Conservation (phyloP, 1,139 yeast genomes). For the Saccharomycopsis phalli region DNA sequence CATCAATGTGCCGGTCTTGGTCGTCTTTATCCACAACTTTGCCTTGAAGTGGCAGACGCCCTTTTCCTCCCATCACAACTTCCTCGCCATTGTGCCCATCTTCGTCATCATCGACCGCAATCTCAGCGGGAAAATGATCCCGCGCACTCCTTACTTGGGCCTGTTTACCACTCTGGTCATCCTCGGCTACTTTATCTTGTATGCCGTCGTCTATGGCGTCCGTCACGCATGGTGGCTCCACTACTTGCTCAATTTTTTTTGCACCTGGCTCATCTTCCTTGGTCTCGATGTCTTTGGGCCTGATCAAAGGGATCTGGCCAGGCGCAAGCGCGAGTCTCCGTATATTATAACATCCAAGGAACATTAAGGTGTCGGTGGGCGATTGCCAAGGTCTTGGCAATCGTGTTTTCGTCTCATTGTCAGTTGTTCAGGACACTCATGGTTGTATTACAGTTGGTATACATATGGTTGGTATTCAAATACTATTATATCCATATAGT, state of each 20-base stretch:
- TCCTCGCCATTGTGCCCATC: constrained; percentile 58
- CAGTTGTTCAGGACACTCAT: too few species aligned
- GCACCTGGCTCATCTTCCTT: constrained; percentile 35
- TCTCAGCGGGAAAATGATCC: constrained; percentile 28
- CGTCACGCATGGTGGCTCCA: constrained; percentile 66
- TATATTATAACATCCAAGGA: too few species aligned
- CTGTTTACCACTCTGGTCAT: constrained; percentile 27
- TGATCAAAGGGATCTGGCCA: neutral
- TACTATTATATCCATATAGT: too few species aligned
- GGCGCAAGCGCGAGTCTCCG: neutral
- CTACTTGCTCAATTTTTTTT: constrained; percentile 50
- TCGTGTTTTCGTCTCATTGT: too few species aligned
- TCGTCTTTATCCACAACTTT: constrained; percentile 64
- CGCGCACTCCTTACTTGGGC: constrained; percentile 24
- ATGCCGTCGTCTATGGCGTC: constrained; percentile 54
- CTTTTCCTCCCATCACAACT: constrained; percentile 67
- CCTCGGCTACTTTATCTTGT: constrained; percentile 40
- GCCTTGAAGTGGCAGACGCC: constrained; percentile 67
- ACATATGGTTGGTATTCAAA: too few species aligned
- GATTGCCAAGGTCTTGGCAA: too few species aligned
- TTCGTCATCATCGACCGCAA: constrained; percentile 42
- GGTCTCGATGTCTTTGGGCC: constrained; percentile 11
- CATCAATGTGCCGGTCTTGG: constrained; percentile 55
- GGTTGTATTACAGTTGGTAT: too few species aligned
- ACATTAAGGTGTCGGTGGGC: too few species aligned